phyloP scores from a whole-genome alignment of 164 flowering plant genomes.

The Chloranthus sessilifolius region DNA sequence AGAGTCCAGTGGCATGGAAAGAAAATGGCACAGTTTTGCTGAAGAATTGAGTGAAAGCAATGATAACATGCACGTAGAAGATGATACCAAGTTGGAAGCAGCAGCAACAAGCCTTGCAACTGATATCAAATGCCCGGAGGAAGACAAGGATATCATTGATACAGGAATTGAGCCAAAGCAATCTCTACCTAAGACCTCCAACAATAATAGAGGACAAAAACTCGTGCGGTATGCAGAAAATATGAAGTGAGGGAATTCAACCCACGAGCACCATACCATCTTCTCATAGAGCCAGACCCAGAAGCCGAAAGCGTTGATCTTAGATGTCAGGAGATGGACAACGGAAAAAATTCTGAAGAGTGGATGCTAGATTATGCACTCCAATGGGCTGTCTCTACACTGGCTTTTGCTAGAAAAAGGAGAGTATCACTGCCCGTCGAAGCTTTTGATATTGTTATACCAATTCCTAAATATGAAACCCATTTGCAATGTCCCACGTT shows the following conservation, averaged over 20 bases:
- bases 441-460: constrained; percentile 63
- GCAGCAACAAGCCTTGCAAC: not conserved
- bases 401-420: constrained; percentile 54
- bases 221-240: not conserved
- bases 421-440: constrained; percentile 69
- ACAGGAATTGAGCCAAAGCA: too few relatives aligned
- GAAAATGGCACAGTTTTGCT: too few relatives aligned
- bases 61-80: not conserved
- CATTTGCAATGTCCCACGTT: constrained; percentile 21
- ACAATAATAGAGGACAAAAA: too few relatives aligned
- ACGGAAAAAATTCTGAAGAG: constrained; percentile 58
- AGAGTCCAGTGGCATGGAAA: too few relatives aligned
- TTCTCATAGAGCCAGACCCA: constrained; percentile 42
- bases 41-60: too few relatives aligned
- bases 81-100: not conserved
- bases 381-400: constrained; percentile 42
- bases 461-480: constrained; percentile 31
- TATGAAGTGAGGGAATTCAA: constrained; percentile 40
- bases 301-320: constrained; percentile 70
- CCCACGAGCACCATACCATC: constrained; percentile 52
- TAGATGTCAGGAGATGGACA: constrained; percentile 54
- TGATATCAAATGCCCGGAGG: too few relatives aligned
- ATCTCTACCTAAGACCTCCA: too few relatives aligned
- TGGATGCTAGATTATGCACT: constrained; percentile 81
- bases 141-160: too few relatives aligned